Base-by-base conservation (phyloP, 345 rosid genomes). In the Ceriops decandra region DNA sequence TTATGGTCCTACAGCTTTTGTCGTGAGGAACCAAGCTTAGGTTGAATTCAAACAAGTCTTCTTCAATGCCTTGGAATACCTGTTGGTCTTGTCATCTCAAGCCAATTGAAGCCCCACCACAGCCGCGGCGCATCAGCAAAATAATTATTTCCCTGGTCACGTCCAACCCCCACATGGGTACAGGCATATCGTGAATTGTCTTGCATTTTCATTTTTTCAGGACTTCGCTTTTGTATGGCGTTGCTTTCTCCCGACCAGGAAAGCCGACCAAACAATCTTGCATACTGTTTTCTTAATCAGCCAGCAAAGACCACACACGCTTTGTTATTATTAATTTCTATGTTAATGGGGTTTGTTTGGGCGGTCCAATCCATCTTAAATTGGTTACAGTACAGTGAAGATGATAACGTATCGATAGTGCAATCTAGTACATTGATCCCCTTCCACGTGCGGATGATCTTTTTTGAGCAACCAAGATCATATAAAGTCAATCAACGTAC, bases 241-340 rank as follows among this genome's bases (percentile, higher is more conserved):
- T 22, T 19, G 63, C 75, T 74, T 78, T 74, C 72, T 36, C 52
- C 72, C 78, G 75, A 74, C 72, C 78, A 66, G 32, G 51, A 62
- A 53, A 22, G n/a, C 35, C 9, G 59, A 56, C 59, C 59, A 56
- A 27, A 56, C 22, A 54, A 56, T 9, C 59, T 27, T 24, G 59
- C 28, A 27, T 5, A 7, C 21, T 63, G 56, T 26, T 72, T 68
- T 47, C 42, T 58, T 42, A 38, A 64, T 76, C 57, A 57, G 59
- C 28, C 16, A 42, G 49, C 15, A 42, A 2, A 11, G 16, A 2
- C 13, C 13, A 9, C 49, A 42, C 49, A 13, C 49, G 49, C 49
- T 13, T 42, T 42, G 49, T 16, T 13, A 11, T 42, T 42, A 13
- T 13, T n/a, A n/a, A n/a, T n/a, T 13, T 42, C 49, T 42, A 42